Base-by-base conservation (phyloP, 1,284 basidiomycete species). In the Xerocomus nothofagi region DNA sequence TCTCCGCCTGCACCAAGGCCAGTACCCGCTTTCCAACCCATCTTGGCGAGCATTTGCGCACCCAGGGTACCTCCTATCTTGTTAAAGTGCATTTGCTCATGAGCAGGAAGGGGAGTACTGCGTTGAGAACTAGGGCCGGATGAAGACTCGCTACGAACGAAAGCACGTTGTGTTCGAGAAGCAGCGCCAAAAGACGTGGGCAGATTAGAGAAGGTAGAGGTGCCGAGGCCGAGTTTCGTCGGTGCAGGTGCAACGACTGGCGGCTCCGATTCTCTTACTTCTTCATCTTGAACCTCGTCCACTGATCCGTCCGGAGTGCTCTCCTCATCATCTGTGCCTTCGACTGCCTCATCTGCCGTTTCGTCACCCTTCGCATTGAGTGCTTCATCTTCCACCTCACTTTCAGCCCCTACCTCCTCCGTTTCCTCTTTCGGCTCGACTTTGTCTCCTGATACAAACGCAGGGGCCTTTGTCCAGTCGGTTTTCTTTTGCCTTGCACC, bases 21-120 rank as follows among this genome's bases (percentile, higher is more conserved):
- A 18, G 81, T 80, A 7, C 95, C 88, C 0, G 86, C 74, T 62
- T 86, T 76, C 94, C 95, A 98, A 12, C 95, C 94, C 85, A 94
- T 93, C 72, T 93, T 96, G 34, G 83, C 80, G n/a, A 98, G 80
- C 80, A 98, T 82, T 47, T 85, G 83, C 10, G 93, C 87, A 59
- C 93, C 95, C 56, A 93, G 87, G 0, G 86, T 77, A 20, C 82
- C 79, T 26, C 81, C 75, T 10, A 97, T 76, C 59, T 88, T 91
- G 58, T 73, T 78, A 67, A 98, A 93, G 61, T 97, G 93, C 14
- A 76, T 73, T 47, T 77, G 75, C 58, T 98, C 94, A 15, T 76
- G 59, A 2, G 80, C 71, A 7, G 80, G 81, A 20, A 97, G 78
- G 3, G 76, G 73, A 3, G 76, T 74, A 2, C 72, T 69, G 4